Evolutionary conservation across 371 early-diverging fungal species (phyloP).

Genomic region (Smittium mucronatum): DNA sequence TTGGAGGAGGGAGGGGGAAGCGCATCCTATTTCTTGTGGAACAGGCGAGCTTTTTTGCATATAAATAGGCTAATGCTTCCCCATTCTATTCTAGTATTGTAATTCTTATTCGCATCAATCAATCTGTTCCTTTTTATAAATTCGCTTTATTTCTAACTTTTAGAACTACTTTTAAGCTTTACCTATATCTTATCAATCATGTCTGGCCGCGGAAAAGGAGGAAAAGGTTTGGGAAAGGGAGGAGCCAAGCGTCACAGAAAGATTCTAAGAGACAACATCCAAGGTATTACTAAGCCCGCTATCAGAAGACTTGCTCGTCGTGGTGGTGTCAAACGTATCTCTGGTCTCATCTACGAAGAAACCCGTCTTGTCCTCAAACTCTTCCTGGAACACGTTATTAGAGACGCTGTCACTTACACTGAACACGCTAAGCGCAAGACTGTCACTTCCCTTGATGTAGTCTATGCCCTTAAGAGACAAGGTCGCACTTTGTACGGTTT

Average conservation of each 20-base stretch:
- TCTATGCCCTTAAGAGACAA: conserved; percentile 97
- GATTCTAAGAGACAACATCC: conserved; percentile 97
- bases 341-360: conserved; percentile 97
- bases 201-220: conserved; percentile 95
- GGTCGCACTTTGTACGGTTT: conserved; percentile 90
- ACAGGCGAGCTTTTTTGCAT: too few species aligned
- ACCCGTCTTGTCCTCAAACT: conserved; percentile 93
- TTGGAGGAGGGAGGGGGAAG: too few species aligned
- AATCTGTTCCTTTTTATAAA: too few species aligned
- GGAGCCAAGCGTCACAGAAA: conserved; percentile 98
- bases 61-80: too few species aligned
- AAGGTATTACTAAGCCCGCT: conserved; percentile 99
- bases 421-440: conserved; percentile 99
- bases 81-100: too few species aligned
- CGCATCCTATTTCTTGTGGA: too few species aligned
- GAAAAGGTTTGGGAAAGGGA: conserved; percentile 95
- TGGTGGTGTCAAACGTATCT: conserved; percentile 99
- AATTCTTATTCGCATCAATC: too few species aligned
- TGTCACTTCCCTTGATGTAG: conserved; percentile 87
- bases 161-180: too few species aligned
- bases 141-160: too few species aligned
- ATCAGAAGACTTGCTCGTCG: conserved; percentile 99
- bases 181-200: conserved; percentile 42
- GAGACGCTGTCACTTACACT: conserved; percentile 97
- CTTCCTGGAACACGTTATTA: conserved; percentile 96